Conservation (phyloP, 352 stramenopile species). For the Thalassiosira tumida region DNA sequence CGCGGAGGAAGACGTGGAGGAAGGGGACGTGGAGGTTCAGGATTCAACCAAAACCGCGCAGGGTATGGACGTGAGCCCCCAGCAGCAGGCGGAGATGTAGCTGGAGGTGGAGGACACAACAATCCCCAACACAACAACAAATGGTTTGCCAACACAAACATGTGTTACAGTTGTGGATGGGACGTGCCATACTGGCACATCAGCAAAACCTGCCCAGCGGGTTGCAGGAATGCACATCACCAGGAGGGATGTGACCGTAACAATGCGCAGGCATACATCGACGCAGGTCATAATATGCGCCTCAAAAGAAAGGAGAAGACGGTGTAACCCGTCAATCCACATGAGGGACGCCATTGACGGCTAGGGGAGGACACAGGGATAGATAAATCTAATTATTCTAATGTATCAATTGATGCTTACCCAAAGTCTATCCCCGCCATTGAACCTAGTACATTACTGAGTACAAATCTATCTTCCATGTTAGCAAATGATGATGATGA, state of each 20-base stretch:
- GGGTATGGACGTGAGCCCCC: not conserved
- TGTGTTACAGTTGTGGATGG: slow-evolving; percentile 8
- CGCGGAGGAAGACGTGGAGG: not conserved
- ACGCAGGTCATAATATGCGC: not conserved
- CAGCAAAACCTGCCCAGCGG: not conserved
- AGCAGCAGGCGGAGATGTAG: not conserved
- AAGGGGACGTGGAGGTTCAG: not conserved
- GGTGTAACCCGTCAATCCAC: slow-evolving; percentile 11
- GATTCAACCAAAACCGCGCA: not conserved
- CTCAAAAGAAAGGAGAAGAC: slow-evolving; percentile 17
- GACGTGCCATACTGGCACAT: not conserved
- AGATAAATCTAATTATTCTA: not conserved
- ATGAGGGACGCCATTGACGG: slow-evolving; percentile 35
- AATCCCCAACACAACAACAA: not conserved
- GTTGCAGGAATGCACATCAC: not conserved
- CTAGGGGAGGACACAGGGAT: not conserved
- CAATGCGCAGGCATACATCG: not conserved
- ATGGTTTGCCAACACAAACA: slow-evolving; percentile 9
- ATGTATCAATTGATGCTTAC: not conserved
- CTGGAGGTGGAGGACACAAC: not conserved
- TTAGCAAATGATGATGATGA: not conserved
- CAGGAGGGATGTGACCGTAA: not conserved
- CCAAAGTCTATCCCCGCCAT: not conserved
- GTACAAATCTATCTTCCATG: not conserved
- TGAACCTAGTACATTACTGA: not conserved